A percentile compares a stretch with the other conserved stretches of the same genome.
These are phyloP conservation scores for Leishmania martiniquensis DNA, from an alignment of 208 protist genomes.

Conservation along the genomic window DNA sequence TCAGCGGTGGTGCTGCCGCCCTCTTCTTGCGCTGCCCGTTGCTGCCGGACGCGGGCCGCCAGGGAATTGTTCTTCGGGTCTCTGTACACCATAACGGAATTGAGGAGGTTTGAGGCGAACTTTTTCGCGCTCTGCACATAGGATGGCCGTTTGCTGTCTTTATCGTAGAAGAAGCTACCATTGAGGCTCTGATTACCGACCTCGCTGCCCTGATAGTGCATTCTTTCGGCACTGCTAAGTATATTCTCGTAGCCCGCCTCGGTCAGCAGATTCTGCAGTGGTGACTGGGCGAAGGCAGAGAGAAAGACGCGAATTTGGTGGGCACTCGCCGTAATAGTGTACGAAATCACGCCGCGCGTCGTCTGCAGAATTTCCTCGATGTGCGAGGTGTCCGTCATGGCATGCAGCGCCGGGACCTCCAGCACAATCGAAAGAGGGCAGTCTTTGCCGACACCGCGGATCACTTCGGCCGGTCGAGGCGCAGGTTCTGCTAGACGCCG, in stretches of 20 bases:
- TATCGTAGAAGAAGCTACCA: constrained; percentile 67
- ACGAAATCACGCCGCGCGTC: constrained; percentile 82
- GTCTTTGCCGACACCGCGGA: constrained; percentile 32
- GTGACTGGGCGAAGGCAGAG: constrained; percentile 34
- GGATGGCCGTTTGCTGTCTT: constrained; percentile 40
- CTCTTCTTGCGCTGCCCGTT: constrained; percentile 43
- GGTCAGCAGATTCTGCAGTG: constrained; percentile 49
- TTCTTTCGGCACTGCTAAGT: constrained; percentile 37
- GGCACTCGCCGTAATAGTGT: constrained; percentile 67
- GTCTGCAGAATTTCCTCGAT: constrained; percentile 84
- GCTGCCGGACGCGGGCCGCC: constrained; percentile 57
- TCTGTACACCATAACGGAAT: constrained; percentile 66
- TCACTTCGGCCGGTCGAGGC: constrained; percentile 16
- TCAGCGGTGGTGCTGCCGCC: constrained; percentile 36
- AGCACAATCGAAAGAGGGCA: constrained; percentile 67
- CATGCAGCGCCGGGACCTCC: constrained; percentile 75
- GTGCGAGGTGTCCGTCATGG: constrained; percentile 48
- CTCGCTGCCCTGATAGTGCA: constrained; percentile 25
- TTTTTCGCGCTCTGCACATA: constrained; percentile 60
- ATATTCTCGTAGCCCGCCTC: constrained; percentile 65
- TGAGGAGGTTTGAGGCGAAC: constrained; percentile 67
- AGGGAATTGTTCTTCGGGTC: constrained; percentile 55
- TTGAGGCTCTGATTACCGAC: constrained; percentile 29
- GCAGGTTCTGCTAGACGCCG: constrained; percentile 16
- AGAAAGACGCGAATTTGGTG: constrained; percentile 74